A percentile compares a stretch with the other conserved stretches of the same genome.
These are phyloP conservation scores for Gryganskiella cystojenkinii DNA, from an alignment of 192 early-diverging fungal genomes.

Conservation along the genomic window DNA sequence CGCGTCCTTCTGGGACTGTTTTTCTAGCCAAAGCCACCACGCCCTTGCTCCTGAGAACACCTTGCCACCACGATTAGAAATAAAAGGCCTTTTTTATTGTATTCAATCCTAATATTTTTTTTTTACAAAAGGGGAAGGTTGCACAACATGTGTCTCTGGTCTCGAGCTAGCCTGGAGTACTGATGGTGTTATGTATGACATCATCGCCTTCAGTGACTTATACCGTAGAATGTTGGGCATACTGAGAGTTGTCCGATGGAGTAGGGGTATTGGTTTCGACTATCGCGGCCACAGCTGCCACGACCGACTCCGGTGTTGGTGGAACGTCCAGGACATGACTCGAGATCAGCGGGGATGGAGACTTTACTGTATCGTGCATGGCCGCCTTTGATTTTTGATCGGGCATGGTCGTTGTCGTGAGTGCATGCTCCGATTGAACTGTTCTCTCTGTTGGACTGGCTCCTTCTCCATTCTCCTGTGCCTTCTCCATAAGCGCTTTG, in stretches of 20 bases:
- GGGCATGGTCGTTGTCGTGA: not conserved
- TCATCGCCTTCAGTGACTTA: too few species aligned
- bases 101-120: too few species aligned
- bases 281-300: conserved; percentile 35
- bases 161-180: too few species aligned
- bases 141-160: too few species aligned
- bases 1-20: too few species aligned
- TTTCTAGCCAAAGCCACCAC: too few species aligned
- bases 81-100: too few species aligned
- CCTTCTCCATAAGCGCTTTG: conserved; percentile 53
- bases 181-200: too few species aligned
- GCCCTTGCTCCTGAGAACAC: too few species aligned
- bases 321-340: conserved; percentile 29
- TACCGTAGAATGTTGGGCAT: too few species aligned
- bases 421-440: not conserved
- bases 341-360: conserved; percentile 13
- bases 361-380: conserved; percentile 2
- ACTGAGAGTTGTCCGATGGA: not conserved
- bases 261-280: conserved; percentile 37
- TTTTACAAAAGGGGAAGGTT: too few species aligned
- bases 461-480: conserved; percentile 41
- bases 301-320: conserved; percentile 31
- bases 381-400: conserved; percentile 11
- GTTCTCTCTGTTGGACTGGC: conserved; percentile 19
- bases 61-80: too few species aligned